Evolutionary conservation across 257 asterid genomes (phyloP).

Genomic region (Solanum dulcamara): DNA sequence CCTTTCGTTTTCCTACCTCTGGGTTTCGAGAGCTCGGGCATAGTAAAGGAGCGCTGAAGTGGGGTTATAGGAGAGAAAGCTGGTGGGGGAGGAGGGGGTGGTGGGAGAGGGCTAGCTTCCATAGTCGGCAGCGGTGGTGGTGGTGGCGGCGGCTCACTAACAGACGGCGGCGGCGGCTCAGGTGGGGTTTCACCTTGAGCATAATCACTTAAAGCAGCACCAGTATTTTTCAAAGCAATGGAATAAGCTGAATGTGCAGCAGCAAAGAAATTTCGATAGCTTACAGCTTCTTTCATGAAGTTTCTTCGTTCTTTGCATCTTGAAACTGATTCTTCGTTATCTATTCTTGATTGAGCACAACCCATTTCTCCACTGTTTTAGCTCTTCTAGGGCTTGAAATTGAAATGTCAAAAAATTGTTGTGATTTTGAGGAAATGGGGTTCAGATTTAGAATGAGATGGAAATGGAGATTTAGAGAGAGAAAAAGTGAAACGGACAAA

Average conservation of each 20-base stretch:
- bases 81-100: slow-evolving; percentile 87
- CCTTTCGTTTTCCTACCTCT: slow-evolving; percentile 40
- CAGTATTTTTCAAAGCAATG: slow-evolving; percentile 70
- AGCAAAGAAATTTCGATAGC: slow-evolving; percentile 80
- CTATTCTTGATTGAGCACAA: slow-evolving; percentile 82
- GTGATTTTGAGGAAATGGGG: not conserved
- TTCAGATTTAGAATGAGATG: not conserved
- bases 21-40: slow-evolving; percentile 53
- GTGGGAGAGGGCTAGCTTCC: slow-evolving; percentile 57
- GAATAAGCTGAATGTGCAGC: slow-evolving; percentile 87
- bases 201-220: slow-evolving; percentile 89
- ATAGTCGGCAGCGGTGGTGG: slow-evolving; percentile 57
- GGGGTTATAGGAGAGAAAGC: slow-evolving; percentile 69
- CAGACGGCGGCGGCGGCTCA: slow-evolving; percentile 17
- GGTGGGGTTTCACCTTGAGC: slow-evolving; percentile 83
- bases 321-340: slow-evolving; percentile 84
- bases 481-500: not conserved
- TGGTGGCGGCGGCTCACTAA: slow-evolving; percentile 35
- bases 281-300: slow-evolving; percentile 74
- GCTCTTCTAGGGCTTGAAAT: not conserved
- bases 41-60: slow-evolving; percentile 62
- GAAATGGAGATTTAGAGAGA: not conserved
- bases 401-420: not conserved
- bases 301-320: slow-evolving; percentile 89
- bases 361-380: slow-evolving; percentile 38